phyloP scores from a whole-genome alignment of 2,329 filamentous ascomycete genomes.

The Sporothrix pseudoabietina region DNA sequence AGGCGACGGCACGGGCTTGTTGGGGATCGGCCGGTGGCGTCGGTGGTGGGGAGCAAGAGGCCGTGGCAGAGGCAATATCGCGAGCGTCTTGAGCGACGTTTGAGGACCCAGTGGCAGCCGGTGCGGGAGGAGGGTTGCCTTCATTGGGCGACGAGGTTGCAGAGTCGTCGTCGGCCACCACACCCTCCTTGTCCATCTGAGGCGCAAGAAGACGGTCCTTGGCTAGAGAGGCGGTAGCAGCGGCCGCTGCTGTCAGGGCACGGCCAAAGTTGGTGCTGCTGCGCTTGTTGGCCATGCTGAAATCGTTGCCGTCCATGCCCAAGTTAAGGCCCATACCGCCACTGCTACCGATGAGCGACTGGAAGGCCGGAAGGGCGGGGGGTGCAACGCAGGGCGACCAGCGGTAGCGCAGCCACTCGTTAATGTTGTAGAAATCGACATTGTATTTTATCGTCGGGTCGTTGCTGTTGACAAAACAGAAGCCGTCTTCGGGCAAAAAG shows the following conservation, averaged over 20 bases:
- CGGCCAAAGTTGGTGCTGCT: conserved; percentile 43
- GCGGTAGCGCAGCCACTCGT: conserved; percentile 77
- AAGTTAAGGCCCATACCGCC: not conserved
- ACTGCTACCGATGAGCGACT: not conserved
- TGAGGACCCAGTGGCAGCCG: not conserved
- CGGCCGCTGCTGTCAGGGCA: conserved; percentile 50
- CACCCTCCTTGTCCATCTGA: conserved; percentile 30
- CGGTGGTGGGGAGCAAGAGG: conserved; percentile 30
- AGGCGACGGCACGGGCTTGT: conserved; percentile 56
- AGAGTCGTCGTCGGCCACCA: not conserved
- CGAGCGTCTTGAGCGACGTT: not conserved
- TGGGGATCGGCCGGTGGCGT: conserved; percentile 51
- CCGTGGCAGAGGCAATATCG: not conserved
- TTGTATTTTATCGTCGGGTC: conserved; percentile 76
- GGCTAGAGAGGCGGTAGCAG: conserved; percentile 33
- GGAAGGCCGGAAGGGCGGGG: conserved; percentile 63
- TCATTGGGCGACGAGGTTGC: not conserved
- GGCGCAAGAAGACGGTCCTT: conserved; percentile 31
- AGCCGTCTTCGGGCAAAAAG: conserved; percentile 81
- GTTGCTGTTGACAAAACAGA: conserved; percentile 78
- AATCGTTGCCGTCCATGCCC: not conserved
- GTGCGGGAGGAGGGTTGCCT: not conserved
- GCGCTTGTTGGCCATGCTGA: conserved; percentile 33
- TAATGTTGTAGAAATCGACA: conserved; percentile 79
- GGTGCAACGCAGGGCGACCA: conserved; percentile 73